Evolutionary conservation across 192 early-diverging fungal genomes (phyloP), one percentile per base, ranked within the genome.

Genomic region (Gonapodya prolifera): DNA sequence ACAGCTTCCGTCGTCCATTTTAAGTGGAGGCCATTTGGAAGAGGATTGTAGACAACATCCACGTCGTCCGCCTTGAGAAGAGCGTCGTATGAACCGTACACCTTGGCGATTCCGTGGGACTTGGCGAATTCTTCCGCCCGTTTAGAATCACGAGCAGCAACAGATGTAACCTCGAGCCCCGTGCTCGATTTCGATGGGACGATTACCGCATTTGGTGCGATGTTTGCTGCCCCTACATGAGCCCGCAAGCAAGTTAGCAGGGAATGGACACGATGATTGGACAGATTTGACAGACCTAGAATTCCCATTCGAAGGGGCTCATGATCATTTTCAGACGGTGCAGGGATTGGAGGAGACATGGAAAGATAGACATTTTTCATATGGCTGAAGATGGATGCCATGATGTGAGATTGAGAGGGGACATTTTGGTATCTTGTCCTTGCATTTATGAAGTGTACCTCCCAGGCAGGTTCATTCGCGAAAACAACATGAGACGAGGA

Each of bases 41-140:
- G 36, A 29, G 87, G 87, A 75, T 88, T 90, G 78, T 89, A 89
- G 16, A 90, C 85, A 23, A 81, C 85, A 34, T 89, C 87, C 34
- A 89, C 81, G 29, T 70, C 75, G 33, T 83, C 81, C 35, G 83
- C 81, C 29, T 35, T 35, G 35, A 89, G 78, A 36, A 90, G 30
- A 1, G 78, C 86, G 30, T 89, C 84, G 75, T 90, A 90, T 0
- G 81, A 76, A 2, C 71, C 77, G 31, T 82, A 82, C 0, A 80
- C 85, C 70, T 84, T 82, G 29, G 84, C 84, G 73, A 90, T 88
- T 8, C 77, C 82, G 75, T 84, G 77, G 69, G 83, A 78, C 0
- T 69, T 70, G 0, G 87, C 87, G 75, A 78, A 90, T 30, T 35
- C 80, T 76, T 81, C 77, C 34, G 81, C 85, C 18, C 78, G 35